These are phyloP conservation scores for Herpetomonas samuelpessoai DNA, from an alignment of 208 protist species.

Conservation along the genomic window DNA sequence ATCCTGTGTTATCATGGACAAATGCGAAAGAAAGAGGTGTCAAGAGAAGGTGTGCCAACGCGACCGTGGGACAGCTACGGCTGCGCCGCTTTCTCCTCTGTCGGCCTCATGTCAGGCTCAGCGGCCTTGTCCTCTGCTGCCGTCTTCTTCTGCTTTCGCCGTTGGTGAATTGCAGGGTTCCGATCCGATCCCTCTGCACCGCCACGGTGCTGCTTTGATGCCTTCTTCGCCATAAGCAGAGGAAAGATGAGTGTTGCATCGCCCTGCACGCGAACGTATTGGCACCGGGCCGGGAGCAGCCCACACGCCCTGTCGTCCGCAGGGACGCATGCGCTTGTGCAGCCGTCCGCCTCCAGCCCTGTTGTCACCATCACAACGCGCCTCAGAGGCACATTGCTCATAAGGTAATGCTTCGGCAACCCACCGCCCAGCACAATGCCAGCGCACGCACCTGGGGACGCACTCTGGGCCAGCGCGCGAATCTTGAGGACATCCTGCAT, in stretches of 20 bases:
- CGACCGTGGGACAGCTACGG: too few species aligned
- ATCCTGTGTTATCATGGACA: too few species aligned
- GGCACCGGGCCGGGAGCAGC: slow-evolving; percentile 32
- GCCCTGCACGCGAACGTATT: slow-evolving; percentile 82
- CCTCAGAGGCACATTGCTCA: slow-evolving; percentile 55
- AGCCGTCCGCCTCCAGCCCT: slow-evolving; percentile 79
- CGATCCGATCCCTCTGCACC: not conserved
- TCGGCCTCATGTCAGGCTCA: too few species aligned
- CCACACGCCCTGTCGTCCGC: slow-evolving; percentile 63
- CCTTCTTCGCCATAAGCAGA: slow-evolving; percentile 37
- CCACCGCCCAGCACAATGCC: slow-evolving; percentile 82
- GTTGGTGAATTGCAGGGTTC: too few species aligned
- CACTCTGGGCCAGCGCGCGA: slow-evolving; percentile 18
- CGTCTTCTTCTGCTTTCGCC: not conserved
- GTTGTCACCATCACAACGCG: slow-evolving; percentile 80
- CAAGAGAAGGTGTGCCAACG: too few species aligned
- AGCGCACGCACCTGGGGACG: slow-evolving; percentile 22
- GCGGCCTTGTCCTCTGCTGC: too few species aligned
- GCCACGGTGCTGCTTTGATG: not conserved
- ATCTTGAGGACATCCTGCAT: slow-evolving; percentile 81
- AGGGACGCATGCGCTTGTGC: slow-evolving; percentile 72
- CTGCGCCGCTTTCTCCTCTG: too few species aligned
- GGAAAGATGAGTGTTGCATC: slow-evolving; percentile 88
- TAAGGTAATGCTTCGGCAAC: slow-evolving; percentile 82
- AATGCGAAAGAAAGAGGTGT: too few species aligned